A percentile compares a stretch with the other conserved stretches of the same genome.
These are phyloP conservation scores for Cystobasidium sp. DNA, from an alignment of 1,284 basidiomycete genomes.

Conservation along the genomic window DNA sequence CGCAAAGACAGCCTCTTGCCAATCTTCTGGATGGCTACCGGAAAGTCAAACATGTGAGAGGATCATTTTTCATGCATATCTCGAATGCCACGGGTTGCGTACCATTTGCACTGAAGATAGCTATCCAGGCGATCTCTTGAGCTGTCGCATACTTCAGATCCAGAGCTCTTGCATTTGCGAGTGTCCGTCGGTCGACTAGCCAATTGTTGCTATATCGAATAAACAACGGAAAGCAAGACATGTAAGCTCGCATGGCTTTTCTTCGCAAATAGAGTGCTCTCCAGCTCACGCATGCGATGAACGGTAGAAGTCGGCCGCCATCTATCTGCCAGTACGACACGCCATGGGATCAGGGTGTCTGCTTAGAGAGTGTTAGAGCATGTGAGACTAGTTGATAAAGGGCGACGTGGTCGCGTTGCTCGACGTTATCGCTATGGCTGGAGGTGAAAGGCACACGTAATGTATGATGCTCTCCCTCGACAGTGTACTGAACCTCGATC, in stretches of 20 bases:
- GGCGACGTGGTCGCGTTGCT: too few species aligned
- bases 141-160: slow-evolving; percentile 78
- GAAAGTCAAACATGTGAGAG: background rate
- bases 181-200: slow-evolving; percentile 77
- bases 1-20: slow-evolving; percentile 81
- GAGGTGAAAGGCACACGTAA: too few species aligned
- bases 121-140: slow-evolving; percentile 74
- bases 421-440: too few species aligned
- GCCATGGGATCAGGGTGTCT: background rate
- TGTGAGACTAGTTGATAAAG: background rate
- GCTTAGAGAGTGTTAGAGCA: background rate
- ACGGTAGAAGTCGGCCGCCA: slow-evolving; percentile 61
- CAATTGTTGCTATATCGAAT: slow-evolving; percentile 71
- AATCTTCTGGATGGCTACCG: slow-evolving; percentile 77
- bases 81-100: slow-evolving; percentile 48
- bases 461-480: too few species aligned
- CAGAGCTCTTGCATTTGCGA: slow-evolving; percentile 71
- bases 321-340: slow-evolving; percentile 39
- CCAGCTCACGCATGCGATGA: slow-evolving; percentile 59
- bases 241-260: background rate
- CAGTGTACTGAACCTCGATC: background rate
- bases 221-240: background rate
- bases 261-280: background rate
- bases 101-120: slow-evolving; percentile 85
- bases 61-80: background rate